A percentile compares a stretch with the other conserved stretches of the same genome.
Conservation (phyloP, 2,329 filamentous ascomycete species). For the Cadophora malorum region DNA sequence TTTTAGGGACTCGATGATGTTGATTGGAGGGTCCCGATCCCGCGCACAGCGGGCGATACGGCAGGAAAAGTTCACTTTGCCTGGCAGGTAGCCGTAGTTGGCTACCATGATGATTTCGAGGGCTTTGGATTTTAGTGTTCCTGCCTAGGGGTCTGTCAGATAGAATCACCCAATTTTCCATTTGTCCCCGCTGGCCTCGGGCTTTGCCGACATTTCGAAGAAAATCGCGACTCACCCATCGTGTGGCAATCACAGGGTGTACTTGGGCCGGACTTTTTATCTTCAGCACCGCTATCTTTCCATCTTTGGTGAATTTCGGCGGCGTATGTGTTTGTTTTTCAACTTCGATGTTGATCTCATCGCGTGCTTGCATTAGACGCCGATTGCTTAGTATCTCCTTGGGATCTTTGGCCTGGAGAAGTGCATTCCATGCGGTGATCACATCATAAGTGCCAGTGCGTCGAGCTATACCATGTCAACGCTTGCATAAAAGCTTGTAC, state of each 20-base stretch:
- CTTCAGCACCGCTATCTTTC: constrained; percentile 65
- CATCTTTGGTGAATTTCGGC: constrained; percentile 68
- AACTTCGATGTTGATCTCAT: constrained; percentile 66
- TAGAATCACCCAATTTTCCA: too few species aligned
- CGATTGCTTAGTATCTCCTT: constrained; percentile 56
- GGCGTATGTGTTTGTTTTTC: constrained; percentile 65
- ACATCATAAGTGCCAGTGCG: constrained; percentile 67
- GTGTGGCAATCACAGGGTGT: constrained; percentile 70
- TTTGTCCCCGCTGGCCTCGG: too few species aligned
- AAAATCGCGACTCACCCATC: constrained; percentile 54
- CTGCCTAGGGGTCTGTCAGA: constrained; percentile 48
- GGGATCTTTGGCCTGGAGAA: constrained; percentile 58
- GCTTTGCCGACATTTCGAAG: too few species aligned
- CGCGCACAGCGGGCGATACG: constrained; percentile 63
- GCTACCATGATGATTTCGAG: constrained; percentile 70
- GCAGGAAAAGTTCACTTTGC: constrained; percentile 71
- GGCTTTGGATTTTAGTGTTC: constrained; percentile 61
- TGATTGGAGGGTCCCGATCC: constrained; percentile 59
- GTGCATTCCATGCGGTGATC: constrained; percentile 63
- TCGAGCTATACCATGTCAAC: constrained; percentile 48
- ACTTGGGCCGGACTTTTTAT: constrained; percentile 67
- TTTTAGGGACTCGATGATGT: constrained; percentile 66
- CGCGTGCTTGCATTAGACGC: constrained; percentile 58
- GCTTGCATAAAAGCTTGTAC: not conserved
- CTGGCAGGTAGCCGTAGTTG: constrained; percentile 69